Conservation (phyloP, 805 yeast species). For the Sugiyamaella marilandica region DNA sequence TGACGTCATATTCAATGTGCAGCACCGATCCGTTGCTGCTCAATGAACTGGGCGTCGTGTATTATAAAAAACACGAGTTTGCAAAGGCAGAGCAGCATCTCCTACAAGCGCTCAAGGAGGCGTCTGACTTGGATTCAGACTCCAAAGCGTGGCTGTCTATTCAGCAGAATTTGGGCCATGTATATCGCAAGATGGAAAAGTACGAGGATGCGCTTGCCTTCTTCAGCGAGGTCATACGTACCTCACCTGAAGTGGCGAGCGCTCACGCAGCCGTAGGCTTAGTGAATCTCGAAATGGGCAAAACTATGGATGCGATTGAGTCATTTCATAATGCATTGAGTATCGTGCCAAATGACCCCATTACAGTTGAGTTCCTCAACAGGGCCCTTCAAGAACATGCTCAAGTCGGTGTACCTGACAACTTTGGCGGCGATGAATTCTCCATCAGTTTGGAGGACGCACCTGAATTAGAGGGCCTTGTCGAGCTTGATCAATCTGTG, state of each 20-base stretch:
- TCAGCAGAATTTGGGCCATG: constrained; percentile 83
- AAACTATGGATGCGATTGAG: constrained; percentile 63
- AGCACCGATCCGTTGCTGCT: constrained; percentile 80
- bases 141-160: constrained; percentile 81
- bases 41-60: constrained; percentile 91
- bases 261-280: constrained; percentile 81
- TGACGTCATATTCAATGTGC: constrained; percentile 70
- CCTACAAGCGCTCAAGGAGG: constrained; percentile 64
- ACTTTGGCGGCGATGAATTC: not conserved
- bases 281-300: constrained; percentile 65
- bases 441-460: not conserved
- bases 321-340: constrained; percentile 77
- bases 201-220: constrained; percentile 64
- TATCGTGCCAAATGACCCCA: constrained; percentile 71
- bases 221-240: constrained; percentile 69
- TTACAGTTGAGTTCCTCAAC: constrained; percentile 73
- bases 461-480: not conserved
- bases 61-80: constrained; percentile 68
- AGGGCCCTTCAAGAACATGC: constrained; percentile 47
- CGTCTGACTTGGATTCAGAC: constrained; percentile 66
- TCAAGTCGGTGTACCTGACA: not conserved
- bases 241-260: constrained; percentile 67
- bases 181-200: constrained; percentile 62
- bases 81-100: constrained; percentile 65
- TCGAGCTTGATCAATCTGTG: constrained; percentile 3